Evolutionary conservation across 352 stramenopile species (phyloP).

Genomic region (Phytophthora pluvialis): DNA sequence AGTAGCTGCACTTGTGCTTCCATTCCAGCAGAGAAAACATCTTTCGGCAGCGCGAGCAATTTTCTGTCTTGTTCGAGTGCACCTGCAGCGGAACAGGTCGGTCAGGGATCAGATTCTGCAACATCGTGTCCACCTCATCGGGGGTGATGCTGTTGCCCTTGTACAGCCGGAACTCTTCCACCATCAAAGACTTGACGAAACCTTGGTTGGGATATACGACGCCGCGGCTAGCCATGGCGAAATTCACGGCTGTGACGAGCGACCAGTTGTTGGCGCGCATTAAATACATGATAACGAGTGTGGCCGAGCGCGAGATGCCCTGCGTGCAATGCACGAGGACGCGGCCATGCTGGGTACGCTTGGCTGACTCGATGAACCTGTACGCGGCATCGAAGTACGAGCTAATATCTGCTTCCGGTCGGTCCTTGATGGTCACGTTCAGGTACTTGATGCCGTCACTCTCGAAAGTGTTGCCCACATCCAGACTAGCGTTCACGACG

Average conservation of each 20-base stretch:
- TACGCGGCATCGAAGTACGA: conserved; percentile 75
- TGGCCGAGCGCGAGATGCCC: conserved; percentile 83
- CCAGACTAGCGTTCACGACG: conserved; percentile 83
- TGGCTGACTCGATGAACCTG: conserved; percentile 81
- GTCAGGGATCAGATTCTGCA: conserved; percentile 79
- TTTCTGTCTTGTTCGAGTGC: conserved; percentile 66
- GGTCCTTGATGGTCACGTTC: conserved; percentile 86
- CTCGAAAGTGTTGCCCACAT: conserved; percentile 80
- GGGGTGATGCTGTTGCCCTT: conserved; percentile 74
- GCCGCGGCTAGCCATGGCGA: conserved; percentile 71
- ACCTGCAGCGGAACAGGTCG: conserved; percentile 73
- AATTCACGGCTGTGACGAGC: conserved; percentile 84
- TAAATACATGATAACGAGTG: conserved; percentile 88
- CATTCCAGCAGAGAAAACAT: conserved; percentile 83
- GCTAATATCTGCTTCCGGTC: conserved; percentile 70
- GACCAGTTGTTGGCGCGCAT: conserved; percentile 87
- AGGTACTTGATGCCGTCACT: conserved; percentile 73
- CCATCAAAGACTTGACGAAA: conserved; percentile 78
- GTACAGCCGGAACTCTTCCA: conserved; percentile 80
- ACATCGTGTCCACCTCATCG: conserved; percentile 75
- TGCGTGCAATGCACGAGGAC: conserved; percentile 88
- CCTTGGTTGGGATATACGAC: conserved; percentile 88
- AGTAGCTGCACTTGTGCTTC: conserved; percentile 88
- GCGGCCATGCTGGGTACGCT: conserved; percentile 74
- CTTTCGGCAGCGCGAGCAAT: conserved; percentile 74